phyloP scores from a whole-genome alignment of 805 yeast species.

The Saturnispora sanitii region DNA sequence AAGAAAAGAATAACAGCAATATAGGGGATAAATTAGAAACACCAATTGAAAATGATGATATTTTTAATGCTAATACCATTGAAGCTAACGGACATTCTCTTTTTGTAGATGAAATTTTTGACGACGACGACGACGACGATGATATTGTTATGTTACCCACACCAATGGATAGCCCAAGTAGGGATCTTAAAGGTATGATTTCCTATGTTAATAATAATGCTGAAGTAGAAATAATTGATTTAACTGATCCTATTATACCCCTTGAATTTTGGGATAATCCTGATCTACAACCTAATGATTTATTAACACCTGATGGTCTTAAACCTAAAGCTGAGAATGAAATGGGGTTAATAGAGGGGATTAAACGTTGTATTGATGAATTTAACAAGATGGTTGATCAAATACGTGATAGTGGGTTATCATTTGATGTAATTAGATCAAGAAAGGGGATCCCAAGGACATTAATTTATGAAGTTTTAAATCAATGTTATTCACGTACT shows the following conservation, averaged over 20 bases:
- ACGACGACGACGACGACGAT: no score
- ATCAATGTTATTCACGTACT: slow-evolving; percentile 64
- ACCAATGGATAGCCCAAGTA: no score
- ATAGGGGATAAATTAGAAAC: no score
- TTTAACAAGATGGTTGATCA: slow-evolving; percentile 34
- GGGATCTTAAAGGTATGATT: no score
- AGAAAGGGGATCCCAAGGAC: slow-evolving; percentile 27
- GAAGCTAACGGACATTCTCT: no score
- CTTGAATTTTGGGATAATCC: slow-evolving; percentile 1
- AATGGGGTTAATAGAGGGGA: slow-evolving; percentile 6
- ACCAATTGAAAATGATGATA: no score
- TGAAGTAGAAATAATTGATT: neutral
- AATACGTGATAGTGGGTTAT: slow-evolving; percentile 27
- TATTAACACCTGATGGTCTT: neutral
- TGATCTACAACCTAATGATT: neutral
- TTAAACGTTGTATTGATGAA: slow-evolving; percentile 25
- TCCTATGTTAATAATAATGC: no score
- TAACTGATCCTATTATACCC: neutral
- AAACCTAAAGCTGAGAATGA: neutral
- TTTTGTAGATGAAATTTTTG: no score
- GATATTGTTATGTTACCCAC: no score
- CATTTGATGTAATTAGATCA: slow-evolving; percentile 13
- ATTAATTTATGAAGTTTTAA: slow-evolving; percentile 57
- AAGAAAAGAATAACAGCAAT: no score
- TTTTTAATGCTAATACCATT: no score